Evolutionary conservation across 2,329 filamentous ascomycete genomes (phyloP).

Genomic region (Pyrenophora seminiperda): DNA sequence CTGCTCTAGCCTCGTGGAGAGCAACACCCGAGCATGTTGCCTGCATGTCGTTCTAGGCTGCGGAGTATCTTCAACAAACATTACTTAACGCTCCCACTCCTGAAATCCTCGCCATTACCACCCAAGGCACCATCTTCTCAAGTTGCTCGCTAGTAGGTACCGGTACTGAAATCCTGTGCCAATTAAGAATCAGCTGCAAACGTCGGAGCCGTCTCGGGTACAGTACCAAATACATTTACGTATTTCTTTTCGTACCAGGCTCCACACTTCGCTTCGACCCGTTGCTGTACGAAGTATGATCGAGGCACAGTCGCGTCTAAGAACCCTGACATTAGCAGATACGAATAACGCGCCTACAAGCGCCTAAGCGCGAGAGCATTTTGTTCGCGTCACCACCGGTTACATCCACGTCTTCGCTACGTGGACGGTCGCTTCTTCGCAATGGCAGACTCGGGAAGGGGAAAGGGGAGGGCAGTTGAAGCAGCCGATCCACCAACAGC

Average conservation of each 20-base stretch:
- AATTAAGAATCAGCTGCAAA: not conserved
- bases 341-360: not conserved
- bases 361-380: not conserved
- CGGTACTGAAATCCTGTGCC: not conserved
- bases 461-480: slow-evolving; percentile 5
- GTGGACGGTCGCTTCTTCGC: not conserved
- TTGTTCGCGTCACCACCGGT: not conserved
- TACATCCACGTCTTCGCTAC: not conserved
- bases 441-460: slow-evolving; percentile 7
- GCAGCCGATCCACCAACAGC: not conserved
- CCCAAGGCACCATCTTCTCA: not conserved
- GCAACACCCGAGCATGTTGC: not conserved
- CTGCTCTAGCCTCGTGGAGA: slow-evolving; percentile 1
- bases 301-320: slow-evolving; percentile 8
- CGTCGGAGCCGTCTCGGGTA: not conserved
- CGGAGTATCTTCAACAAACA: not conserved
- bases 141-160: not conserved
- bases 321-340: not conserved
- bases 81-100: not conserved
- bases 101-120: not conserved
- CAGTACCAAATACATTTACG: not conserved
- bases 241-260: slow-evolving; percentile 9
- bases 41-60: not conserved
- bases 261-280: slow-evolving; percentile 1
- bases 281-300: slow-evolving; percentile 5